Evolutionary conservation across 2,329 filamentous ascomycete genomes (phyloP), one percentile per base, ranked within the genome.

Genomic region (Epichloe scottii): DNA sequence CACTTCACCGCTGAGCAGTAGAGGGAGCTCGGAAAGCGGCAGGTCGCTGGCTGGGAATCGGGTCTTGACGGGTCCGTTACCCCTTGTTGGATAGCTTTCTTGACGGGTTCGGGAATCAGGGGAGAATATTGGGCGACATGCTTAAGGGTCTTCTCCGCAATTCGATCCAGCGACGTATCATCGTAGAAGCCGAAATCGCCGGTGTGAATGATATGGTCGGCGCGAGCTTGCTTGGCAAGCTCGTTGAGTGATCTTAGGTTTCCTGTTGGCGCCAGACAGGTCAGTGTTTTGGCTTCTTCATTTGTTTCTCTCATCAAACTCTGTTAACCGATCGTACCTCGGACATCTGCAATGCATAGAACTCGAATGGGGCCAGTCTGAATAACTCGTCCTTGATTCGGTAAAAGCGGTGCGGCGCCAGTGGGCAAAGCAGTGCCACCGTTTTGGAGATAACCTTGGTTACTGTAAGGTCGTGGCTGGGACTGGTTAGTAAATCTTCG

Each of bases 151-250:
- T 98, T 98, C 70, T 98, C 93, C 40, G 93, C 93, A 73, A 98
- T 97, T 63, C 93, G 85, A 63, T 97, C 91, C 59, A 98, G 75
- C 37, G 93, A 98, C 50, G 85, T 88, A 62, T 95, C 87, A 69
- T 98, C 93, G 73, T 98, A 98, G 73, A 98, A 98, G 56, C 93
- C 93, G 67, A 98, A 98, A 69, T 98, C 93, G 68, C 93, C 93
- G 19, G 93, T 98, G 71, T 98, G 93, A 63, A 98, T 89, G 69
- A 98, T 95, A 73, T 96, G 89, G 71, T 96, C 89, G 62, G 93
- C 93, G 66, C 87, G 87, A 56, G 93, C 91, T 66, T 93, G 87
- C 70, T 88, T 94, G 57, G 93, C 93, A 55, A 98, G 84, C 55
- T 97, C 90, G 72, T 98, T 98, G 63, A 98, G 76, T 58, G 93